Conservation (phyloP, 1,284 basidiomycete species). For the Irpex sp. region DNA sequence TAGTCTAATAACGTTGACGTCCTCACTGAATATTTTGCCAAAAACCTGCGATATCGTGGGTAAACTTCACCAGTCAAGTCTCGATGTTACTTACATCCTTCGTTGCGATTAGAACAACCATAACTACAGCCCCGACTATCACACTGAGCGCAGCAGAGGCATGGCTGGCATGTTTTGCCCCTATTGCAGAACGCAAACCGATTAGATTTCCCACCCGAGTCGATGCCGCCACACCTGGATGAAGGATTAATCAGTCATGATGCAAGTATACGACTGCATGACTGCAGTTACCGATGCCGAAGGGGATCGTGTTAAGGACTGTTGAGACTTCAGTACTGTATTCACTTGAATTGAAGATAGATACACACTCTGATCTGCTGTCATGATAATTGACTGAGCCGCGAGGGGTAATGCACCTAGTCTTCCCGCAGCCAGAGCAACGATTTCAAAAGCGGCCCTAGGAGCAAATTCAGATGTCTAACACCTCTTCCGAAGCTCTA, state of each 20-base stretch:
- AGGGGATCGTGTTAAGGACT: conserved; percentile 67
- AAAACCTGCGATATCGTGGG: conserved; percentile 38
- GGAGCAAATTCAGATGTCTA: background rate
- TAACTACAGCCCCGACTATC: conserved; percentile 52
- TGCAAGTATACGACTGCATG: too few species aligned
- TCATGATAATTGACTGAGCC: conserved; percentile 79
- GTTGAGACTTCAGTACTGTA: conserved; percentile 7
- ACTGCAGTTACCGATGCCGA: conserved; percentile 49
- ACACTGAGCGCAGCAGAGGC: conserved; percentile 63
- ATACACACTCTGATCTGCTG: conserved; percentile 70
- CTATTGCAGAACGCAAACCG: conserved; percentile 49
- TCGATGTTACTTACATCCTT: conserved; percentile 42
- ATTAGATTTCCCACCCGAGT: conserved; percentile 72
- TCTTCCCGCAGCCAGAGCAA: conserved; percentile 70
- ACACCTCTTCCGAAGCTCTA: background rate
- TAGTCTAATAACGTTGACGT: conserved; percentile 53
- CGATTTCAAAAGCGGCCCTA: conserved; percentile 79
- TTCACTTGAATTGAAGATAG: background rate
- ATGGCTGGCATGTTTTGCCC: conserved; percentile 60
- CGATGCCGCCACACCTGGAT: conserved; percentile 59
- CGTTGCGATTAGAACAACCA: conserved; percentile 52
- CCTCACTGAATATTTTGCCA: conserved; percentile 70
- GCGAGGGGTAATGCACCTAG: conserved; percentile 65
- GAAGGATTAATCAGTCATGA: background rate
- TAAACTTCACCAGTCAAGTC: background rate